These are phyloP conservation scores for Fagus crenata DNA, from an alignment of 306 rosid genomes.

Conservation along the genomic window DNA sequence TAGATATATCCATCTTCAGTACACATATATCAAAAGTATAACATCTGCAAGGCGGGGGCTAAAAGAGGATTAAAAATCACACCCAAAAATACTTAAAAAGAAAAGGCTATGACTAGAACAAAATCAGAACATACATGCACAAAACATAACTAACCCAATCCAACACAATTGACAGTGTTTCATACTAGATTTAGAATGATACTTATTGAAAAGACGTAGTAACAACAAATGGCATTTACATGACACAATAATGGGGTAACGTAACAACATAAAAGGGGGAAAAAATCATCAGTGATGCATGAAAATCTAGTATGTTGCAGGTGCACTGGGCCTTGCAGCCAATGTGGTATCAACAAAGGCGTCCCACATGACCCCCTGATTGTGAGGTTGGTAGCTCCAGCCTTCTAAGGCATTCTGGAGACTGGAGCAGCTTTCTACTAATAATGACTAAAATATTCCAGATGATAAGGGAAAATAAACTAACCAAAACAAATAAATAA, in stretches of 20 bases:
- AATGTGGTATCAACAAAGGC: background rate
- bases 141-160: background rate
- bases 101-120: background rate
- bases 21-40: slow-evolving; percentile 74
- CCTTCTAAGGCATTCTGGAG: background rate
- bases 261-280: background rate
- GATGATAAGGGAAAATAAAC: background rate
- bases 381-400: background rate
- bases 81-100: background rate
- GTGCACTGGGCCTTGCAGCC: background rate
- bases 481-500: background rate
- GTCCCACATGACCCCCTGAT: background rate
- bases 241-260: background rate
- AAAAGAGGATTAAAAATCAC: slow-evolving; percentile 23
- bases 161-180: background rate
- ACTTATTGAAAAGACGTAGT: background rate
- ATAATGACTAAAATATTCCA: background rate
- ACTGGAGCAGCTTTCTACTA: background rate
- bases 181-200: background rate
- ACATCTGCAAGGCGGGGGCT: slow-evolving; percentile 58
- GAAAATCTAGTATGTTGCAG: background rate
- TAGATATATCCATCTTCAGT: slow-evolving; percentile 90
- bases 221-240: background rate
- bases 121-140: background rate
- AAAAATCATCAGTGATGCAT: background rate